Evolutionary conservation across 148 eudicot species (phyloP), one percentile per base, ranked within the genome.

Genomic region (Cornus florida): DNA sequence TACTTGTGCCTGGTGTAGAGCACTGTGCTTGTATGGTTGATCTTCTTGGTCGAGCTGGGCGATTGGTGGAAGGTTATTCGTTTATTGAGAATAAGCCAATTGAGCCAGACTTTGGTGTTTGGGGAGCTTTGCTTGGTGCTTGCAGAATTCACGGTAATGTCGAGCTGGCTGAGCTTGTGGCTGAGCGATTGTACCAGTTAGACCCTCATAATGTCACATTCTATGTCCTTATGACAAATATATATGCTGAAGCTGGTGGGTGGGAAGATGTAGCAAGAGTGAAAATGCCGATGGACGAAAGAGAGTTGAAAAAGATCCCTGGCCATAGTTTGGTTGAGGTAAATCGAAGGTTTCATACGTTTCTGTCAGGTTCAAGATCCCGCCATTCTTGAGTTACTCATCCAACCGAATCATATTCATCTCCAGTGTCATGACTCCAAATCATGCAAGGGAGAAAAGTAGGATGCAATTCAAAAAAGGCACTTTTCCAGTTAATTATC

Each of bases 11-110:
- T 19, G 75, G 77, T 43, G 17, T 79, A 38, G 87, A 82, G 83
- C 85, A 82, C 10, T 79, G 81, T 76, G 78, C 83, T 68, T 85
- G 83, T 67, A 74, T 85, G 78, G 87, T 82, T 19, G 87, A 87
- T 81, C 86, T 85, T 23, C 79, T 85, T 46, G 84, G 88, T n/a
- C 75, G 90, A 73, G 81, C 84, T 31, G 90, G 90, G 11, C 67
- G 57, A 32, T 60, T 88, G 41, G 73, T 66, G 8, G 88, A 28
- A 28, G 28, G 0, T 28, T 28, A 28, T 28, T 0, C 28, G 28
- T 79, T 85, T 57, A 86, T 85, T 38, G 35, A 83, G 38, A 72
- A 38, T 31, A 85, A 85, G 86, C 79, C 86, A 6, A 77, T 81
- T 43, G 67, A 79, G 80, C 83, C 88, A 48, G 83, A 83, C 70